Base-by-base conservation (phyloP, 345 rosid genomes). In the Lenwebbia sp. region DNA sequence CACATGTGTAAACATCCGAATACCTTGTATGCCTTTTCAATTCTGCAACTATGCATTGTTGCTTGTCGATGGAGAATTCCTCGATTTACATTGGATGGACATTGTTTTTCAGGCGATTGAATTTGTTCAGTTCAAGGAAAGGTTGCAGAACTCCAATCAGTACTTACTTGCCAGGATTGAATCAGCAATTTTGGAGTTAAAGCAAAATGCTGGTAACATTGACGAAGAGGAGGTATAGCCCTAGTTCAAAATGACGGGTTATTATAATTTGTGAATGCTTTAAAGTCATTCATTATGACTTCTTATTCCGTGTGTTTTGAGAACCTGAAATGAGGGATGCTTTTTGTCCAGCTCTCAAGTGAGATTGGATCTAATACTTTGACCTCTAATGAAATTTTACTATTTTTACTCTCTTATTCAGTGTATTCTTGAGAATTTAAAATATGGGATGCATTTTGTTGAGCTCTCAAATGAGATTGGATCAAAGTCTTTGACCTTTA, bases 81-180 rank as follows among this genome's bases (percentile, higher is more conserved):
- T 37, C 10, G 81, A 70, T 70, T 70, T 70, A 70, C 81, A 70
- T 5, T 37, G 7, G 81, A 70, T 37, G 81, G 75, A 83, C 57
- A 55, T 86, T 86, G 28, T 84, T 47, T 88, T 86, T 89, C 95
- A 97, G 99, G 99, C 94, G 23, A 93, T 96, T 84, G 99, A 97
- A 92, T 96, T 97, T 91, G 98, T 97, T 83, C 98, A 94, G 90
- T 97, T 97, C 89, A 97, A 96, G 91, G 95, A 96, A 90, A 89
- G 92, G 47, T 89, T 97, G 91, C 98, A 96, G 89, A 91, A 83
- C 85, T 97, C 99, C 60, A 92, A 89, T 90, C 99, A 96, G 87
- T 96, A 96, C 90, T 90, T 92, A 88, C 87, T 94, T 85, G 96
- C 94, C 6, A 92, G 91, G 88, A 92, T 97, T 87, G 98, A 97